Evolutionary conservation across 1,139 yeast genomes (phyloP).

Genomic region (Candida frijolesensis): DNA sequence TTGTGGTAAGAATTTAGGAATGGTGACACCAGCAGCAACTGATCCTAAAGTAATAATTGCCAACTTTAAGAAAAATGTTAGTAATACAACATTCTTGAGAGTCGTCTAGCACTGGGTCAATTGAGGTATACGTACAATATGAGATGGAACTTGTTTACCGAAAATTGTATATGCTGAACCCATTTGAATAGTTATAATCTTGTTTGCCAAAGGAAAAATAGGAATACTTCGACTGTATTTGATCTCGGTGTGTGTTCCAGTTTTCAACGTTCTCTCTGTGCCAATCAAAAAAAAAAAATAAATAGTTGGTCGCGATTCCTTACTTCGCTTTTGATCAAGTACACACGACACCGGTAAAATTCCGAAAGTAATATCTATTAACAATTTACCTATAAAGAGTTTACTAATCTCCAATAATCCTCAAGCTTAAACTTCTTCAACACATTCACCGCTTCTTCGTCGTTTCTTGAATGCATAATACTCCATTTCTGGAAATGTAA

Average conservation of each 20-base stretch:
- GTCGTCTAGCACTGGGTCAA: background rate
- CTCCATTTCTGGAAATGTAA: slow-evolving; percentile 66
- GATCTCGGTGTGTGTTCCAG: background rate
- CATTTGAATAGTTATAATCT: slow-evolving; percentile 33
- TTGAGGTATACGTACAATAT: slow-evolving; percentile 49
- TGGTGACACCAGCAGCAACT: slow-evolving; percentile 45
- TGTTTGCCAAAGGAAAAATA: background rate
- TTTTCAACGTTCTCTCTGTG: slow-evolving; percentile 2
- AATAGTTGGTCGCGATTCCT: slow-evolving; percentile 1
- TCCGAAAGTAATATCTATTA: background rate
- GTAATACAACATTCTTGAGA: background rate
- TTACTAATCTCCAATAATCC: slow-evolving; percentile 62
- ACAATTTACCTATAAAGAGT: slow-evolving; percentile 9
- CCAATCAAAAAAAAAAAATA: slow-evolving; percentile 8
- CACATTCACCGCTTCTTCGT: slow-evolving; percentile 56
- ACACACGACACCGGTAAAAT: slow-evolving; percentile 6
- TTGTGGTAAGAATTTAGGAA: slow-evolving; percentile 36
- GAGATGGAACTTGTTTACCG: slow-evolving; percentile 67
- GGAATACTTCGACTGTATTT: background rate
- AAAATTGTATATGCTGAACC: slow-evolving; percentile 64
- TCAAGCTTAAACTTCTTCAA: slow-evolving; percentile 54
- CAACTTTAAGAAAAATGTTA: slow-evolving; percentile 28
- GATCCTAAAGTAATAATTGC: slow-evolving; percentile 49
- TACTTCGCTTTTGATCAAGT: slow-evolving; percentile 7
- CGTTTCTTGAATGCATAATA: slow-evolving; percentile 48